Evolutionary conservation across 1,284 basidiomycete genomes (phyloP), one percentile per base, ranked within the genome.

Genomic region (Schizophyllum commune): DNA sequence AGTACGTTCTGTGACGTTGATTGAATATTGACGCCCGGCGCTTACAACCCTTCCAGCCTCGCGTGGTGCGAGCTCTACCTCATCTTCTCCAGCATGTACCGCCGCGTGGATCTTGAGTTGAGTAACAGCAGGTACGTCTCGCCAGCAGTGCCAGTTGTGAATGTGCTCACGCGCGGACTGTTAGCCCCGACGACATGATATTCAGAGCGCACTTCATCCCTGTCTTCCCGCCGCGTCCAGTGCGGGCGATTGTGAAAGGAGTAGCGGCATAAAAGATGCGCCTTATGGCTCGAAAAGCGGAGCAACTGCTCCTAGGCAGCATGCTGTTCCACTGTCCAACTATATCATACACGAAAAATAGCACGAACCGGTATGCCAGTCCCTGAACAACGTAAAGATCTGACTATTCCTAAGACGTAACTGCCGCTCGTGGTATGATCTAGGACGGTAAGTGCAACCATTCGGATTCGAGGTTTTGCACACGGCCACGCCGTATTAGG

Each of bases 51-150:
- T 27, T 5, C 3, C 27, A 27, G 76, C 61, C 67, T 79, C 21
- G 77, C 72, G 4, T 77, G 75, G 70, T 72, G 72, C 54, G 76
- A 78, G 62, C 60, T 78, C 27, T 77, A 77, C 59, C 63, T 75
- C n/a, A 65, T 73, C 11, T 70, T 77, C 34, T 74, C 69, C 2
- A 70, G 72, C 58, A 52, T 78, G 13, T 77, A 76, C 60, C 70
- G 76, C 39, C 71, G 70, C 53, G 65, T 76, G 57, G 69, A 77
- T 39, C 65, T 79, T 65, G 63, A 69, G 60, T 60, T 76, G 4
- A 65, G 73, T 58, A 62, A 68, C 21, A 68, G 69, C 4, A 69
- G 59, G 72, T 73, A 57, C 53, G 53, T 27, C 39, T 47, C 9
- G 17, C 3, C 39, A 11, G 17, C 5, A 5, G 5, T 27, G 27